Evolutionary conservation across 148 eudicot species (phyloP).

Genomic region (Camellia granthamiana): DNA sequence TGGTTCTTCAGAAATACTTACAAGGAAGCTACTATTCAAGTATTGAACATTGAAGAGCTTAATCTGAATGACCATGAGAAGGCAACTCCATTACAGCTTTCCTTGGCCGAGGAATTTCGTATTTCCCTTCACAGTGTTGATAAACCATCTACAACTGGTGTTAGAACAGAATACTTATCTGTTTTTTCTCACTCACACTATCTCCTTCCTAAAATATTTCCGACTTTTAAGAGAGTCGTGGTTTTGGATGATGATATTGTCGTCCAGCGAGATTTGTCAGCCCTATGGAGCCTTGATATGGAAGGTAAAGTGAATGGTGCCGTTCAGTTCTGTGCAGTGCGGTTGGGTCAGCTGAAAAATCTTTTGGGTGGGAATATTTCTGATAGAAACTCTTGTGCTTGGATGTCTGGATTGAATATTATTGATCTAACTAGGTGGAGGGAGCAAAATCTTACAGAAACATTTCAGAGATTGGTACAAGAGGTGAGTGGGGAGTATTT

Average conservation of each 20-base stretch:
- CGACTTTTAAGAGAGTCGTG: slow-evolving; percentile 61
- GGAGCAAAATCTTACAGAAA: slow-evolving; percentile 54
- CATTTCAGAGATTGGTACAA: slow-evolving; percentile 52
- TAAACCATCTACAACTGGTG: slow-evolving; percentile 36
- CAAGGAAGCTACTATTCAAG: slow-evolving; percentile 70
- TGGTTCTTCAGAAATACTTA: slow-evolving; percentile 70
- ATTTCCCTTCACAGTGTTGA: slow-evolving; percentile 57
- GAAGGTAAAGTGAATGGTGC: slow-evolving; percentile 83
- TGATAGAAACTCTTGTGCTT: slow-evolving; percentile 62
- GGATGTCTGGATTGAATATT: slow-evolving; percentile 95
- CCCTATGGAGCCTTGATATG: slow-evolving; percentile 75
- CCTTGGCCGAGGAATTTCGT: slow-evolving; percentile 76
- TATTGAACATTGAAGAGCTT: slow-evolving; percentile 76
- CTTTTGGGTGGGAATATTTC: slow-evolving; percentile 45
- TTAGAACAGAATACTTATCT: slow-evolving; percentile 65
- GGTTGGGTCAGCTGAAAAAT: slow-evolving; percentile 50
- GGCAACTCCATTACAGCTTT: slow-evolving; percentile 31
- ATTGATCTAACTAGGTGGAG: slow-evolving; percentile 84
- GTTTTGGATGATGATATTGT: slow-evolving; percentile 87
- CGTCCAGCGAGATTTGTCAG: slow-evolving; percentile 80
- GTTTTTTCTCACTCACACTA: slow-evolving; percentile 77
- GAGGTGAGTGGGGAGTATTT: slow-evolving; percentile 47
- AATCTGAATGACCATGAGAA: slow-evolving; percentile 26
- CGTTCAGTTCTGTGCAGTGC: slow-evolving; percentile 63
- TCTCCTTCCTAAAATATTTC: slow-evolving; percentile 72